Percentiles rank a stretch among this genome's conserved stretches.
phyloP scores from a whole-genome alignment of 1,284 basidiomycete genomes.

The Microbotryum saponariae region DNA sequence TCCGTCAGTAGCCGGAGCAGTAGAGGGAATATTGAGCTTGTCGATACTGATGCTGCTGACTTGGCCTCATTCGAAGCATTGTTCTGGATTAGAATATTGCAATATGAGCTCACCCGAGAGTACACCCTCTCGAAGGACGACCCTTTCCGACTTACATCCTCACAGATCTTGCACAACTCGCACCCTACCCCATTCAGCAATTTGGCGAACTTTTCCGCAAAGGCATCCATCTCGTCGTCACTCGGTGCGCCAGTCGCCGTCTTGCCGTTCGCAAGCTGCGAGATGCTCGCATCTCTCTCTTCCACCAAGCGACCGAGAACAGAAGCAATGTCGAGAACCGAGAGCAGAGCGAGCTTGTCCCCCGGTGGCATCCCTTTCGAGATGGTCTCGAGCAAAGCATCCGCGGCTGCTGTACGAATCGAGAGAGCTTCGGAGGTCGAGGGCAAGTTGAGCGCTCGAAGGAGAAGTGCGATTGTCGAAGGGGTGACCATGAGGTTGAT shows the following conservation, averaged over 20 bases:
- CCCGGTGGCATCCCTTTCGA: slow-evolving; percentile 85
- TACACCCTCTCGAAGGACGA: neutral
- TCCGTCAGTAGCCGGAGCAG: slow-evolving; percentile 85
- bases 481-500: slow-evolving; percentile 92
- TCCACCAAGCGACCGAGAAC: slow-evolving; percentile 58
- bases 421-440: slow-evolving; percentile 49
- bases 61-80: slow-evolving; percentile 56
- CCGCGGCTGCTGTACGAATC: slow-evolving; percentile 74
- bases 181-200: slow-evolving; percentile 74
- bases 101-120: slow-evolving; percentile 10
- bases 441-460: slow-evolving; percentile 71
- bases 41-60: slow-evolving; percentile 58
- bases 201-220: slow-evolving; percentile 80
- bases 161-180: slow-evolving; percentile 72
- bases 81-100: slow-evolving; percentile 47
- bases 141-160: slow-evolving; percentile 54
- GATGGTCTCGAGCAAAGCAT: slow-evolving; percentile 71
- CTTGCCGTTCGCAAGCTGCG: slow-evolving; percentile 49
- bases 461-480: slow-evolving; percentile 75
- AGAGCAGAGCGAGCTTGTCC: slow-evolving; percentile 85
- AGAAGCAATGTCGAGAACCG: slow-evolving; percentile 74
- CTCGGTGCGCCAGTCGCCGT: slow-evolving; percentile 55
- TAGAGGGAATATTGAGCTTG: slow-evolving; percentile 67
- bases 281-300: slow-evolving; percentile 45
- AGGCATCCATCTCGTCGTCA: slow-evolving; percentile 58